These are phyloP conservation scores for Trypethelium eluteriae DNA, from an alignment of 495 filamentous ascomycete species.

Conservation along the genomic window DNA sequence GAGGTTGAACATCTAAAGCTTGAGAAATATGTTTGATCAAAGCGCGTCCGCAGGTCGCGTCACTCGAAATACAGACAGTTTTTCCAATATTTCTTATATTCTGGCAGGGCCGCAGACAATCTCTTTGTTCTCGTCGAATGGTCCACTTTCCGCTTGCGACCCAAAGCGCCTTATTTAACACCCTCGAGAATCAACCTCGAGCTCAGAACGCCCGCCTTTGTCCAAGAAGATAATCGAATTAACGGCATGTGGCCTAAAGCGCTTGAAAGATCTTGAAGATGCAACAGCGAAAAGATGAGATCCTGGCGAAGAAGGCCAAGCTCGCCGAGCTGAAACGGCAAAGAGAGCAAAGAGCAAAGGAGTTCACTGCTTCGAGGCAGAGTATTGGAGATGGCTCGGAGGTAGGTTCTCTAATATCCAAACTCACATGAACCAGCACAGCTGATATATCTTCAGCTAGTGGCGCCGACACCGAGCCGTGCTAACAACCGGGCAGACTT, in stretches of 20 bases:
- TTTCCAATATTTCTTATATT: too few relatives aligned
- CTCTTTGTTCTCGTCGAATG: too few relatives aligned
- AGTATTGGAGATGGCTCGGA: slow-evolving; percentile 49
- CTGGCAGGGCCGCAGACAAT: too few relatives aligned
- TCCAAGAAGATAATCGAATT: background rate
- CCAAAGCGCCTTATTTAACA: too few relatives aligned
- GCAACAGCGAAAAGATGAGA: slow-evolving; percentile 69
- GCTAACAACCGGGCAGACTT: slow-evolving; percentile 68
- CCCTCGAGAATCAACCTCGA: too few relatives aligned
- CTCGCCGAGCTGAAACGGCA: slow-evolving; percentile 93
- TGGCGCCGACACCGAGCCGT: slow-evolving; percentile 60
- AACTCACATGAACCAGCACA: slow-evolving; percentile 18
- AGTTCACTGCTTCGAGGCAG: slow-evolving; percentile 56
- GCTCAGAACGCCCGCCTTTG: too few relatives aligned
- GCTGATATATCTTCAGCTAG: slow-evolving; percentile 42
- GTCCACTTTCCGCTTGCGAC: too few relatives aligned
- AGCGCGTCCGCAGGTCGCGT: background rate
- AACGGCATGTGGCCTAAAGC: background rate
- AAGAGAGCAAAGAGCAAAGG: slow-evolving; percentile 68
- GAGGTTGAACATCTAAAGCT: background rate
- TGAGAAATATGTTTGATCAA: background rate
- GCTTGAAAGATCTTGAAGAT: background rate
- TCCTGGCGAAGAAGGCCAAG: slow-evolving; percentile 85
- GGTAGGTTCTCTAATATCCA: slow-evolving; percentile 14
- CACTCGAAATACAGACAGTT: background rate